phyloP scores from a whole-genome alignment of 139 green algal genomes.

The Picochlorum sp. region DNA sequence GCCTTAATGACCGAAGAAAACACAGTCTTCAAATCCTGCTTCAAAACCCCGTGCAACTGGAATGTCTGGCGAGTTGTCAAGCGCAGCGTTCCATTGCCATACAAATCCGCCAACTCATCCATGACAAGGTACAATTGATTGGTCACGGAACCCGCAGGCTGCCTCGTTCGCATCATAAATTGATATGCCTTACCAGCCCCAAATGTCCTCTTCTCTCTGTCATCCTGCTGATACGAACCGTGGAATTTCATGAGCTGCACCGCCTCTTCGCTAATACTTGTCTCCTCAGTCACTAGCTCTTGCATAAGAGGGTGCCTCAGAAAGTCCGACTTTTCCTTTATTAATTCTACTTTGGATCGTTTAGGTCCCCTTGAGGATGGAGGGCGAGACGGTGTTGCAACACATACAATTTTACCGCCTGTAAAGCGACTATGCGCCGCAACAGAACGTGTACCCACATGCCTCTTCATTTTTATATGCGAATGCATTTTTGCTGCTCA shows the following conservation, averaged over 20 bases:
- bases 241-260: slow-evolving; percentile 99
- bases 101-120: slow-evolving; percentile 97
- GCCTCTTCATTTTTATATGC: no score
- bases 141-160: slow-evolving; percentile 78
- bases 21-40: slow-evolving; percentile 96
- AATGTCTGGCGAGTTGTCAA: slow-evolving; percentile 97
- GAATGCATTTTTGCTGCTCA: no score
- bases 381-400: slow-evolving; percentile 61
- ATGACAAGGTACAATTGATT: slow-evolving; percentile 97
- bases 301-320: slow-evolving; percentile 95
- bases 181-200: slow-evolving; percentile 92
- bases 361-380: slow-evolving; percentile 61
- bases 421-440: no score
- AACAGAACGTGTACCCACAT: no score
- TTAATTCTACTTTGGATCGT: slow-evolving; percentile 85
- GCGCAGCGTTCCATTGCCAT: slow-evolving; percentile 93
- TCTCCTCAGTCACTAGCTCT: slow-evolving; percentile 73
- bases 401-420: slow-evolving; percentile 11
- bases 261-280: slow-evolving; percentile 79
- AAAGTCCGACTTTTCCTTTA: slow-evolving; percentile 96
- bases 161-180: slow-evolving; percentile 99
- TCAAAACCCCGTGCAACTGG: slow-evolving; percentile 97
- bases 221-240: slow-evolving; percentile 93
- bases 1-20: slow-evolving; percentile 94
- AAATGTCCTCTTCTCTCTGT: slow-evolving; percentile 89